phyloP scores from a whole-genome alignment of 805 yeast species.

The Ogataea kodamae region DNA sequence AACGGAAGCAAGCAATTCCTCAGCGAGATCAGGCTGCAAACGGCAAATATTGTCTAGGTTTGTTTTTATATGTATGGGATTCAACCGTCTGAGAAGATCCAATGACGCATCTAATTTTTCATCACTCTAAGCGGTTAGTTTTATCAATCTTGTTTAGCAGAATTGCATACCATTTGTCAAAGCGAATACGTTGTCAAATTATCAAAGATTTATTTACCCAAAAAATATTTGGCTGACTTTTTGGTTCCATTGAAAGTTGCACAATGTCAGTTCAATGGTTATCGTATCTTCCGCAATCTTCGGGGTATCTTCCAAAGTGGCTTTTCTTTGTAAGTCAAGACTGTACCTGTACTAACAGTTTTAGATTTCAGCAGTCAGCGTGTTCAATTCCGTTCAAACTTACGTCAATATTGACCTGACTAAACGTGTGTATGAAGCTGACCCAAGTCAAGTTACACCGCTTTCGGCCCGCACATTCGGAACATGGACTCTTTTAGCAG shows the following conservation, averaged over 20 bases:
- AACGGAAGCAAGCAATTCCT: conserved; percentile 79
- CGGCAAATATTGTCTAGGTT: conserved; percentile 48
- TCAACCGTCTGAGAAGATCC: conserved; percentile 70
- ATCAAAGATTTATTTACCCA: conserved; percentile 4
- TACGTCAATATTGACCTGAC: conserved; percentile 71
- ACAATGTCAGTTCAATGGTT: conserved; percentile 14
- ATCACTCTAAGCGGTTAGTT: conserved; percentile 28
- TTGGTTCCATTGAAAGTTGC: not conserved
- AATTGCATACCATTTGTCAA: conserved; percentile 9
- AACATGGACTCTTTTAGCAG: conserved; percentile 91
- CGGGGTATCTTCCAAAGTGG: conserved; percentile 75
- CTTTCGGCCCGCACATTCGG: conserved; percentile 96
- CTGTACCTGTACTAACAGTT: conserved; percentile 12
- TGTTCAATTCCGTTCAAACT: conserved; percentile 86
- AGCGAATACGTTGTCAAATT: conserved; percentile 8
- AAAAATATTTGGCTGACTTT: conserved; percentile 6
- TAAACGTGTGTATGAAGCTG: conserved; percentile 68
- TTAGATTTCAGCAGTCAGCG: conserved; percentile 75
- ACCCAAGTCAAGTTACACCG: conserved; percentile 53
- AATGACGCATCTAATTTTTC: conserved; percentile 72
- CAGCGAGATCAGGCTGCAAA: conserved; percentile 68
- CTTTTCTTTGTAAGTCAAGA: conserved; percentile 50
- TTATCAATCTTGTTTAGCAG: no score
- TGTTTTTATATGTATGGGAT: conserved; percentile 56
- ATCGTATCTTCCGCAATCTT: conserved; percentile 38